Evolutionary conservation across 2,329 filamentous ascomycete genomes (phyloP), one percentile per base, ranked within the genome.

Genomic region (Geosmithia putterillii): DNA sequence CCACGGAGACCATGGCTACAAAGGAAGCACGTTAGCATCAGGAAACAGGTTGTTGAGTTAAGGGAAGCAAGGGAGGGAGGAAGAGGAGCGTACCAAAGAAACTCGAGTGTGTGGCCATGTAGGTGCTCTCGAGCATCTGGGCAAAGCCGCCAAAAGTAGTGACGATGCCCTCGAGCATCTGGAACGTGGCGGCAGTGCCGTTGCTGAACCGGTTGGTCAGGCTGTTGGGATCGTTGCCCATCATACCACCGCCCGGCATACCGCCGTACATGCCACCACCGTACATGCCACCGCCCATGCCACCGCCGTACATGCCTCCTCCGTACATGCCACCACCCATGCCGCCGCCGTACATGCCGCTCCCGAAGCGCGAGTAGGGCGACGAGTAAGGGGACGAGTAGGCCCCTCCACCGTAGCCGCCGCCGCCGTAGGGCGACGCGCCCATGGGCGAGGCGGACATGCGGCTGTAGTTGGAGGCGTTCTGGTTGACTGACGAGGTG

Each of bases 51-150:
- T 14, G 15, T 12, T 4, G 10, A 14, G 10, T 12, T 9, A 32
- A 32, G 10, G 10, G 28, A 32, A 7, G 10, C 4, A 32, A 14
- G 28, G 28, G 15, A 32, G 17, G 6, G 20, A 15, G 12, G 8
- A 7, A 7, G 14, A 37, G 34, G 14, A 17, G 51, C 83, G 55
- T 75, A 95, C 88, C 89, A 57, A 96, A 98, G 64, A 98, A 98
- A 43, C 87, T 95, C 6, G 89, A 95, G 64, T 98, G 92, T 0
- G 92, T 98, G 23, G 94, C 92, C 94, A 98, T 98, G 56, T 95
- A 98, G 10, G 92, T 96, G 69, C 92, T 96, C 66, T 98, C 92
- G 22, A 98, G 74, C 92, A 98, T 98, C 69, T 98, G 92, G 12
- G 94, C 87, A 59, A 98, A 96, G 0, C 94, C 92, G 18, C 89